These are phyloP conservation scores for Xanthoconium purpureum DNA, from an alignment of 768 basidiomycete genomes.

Conservation along the genomic window DNA sequence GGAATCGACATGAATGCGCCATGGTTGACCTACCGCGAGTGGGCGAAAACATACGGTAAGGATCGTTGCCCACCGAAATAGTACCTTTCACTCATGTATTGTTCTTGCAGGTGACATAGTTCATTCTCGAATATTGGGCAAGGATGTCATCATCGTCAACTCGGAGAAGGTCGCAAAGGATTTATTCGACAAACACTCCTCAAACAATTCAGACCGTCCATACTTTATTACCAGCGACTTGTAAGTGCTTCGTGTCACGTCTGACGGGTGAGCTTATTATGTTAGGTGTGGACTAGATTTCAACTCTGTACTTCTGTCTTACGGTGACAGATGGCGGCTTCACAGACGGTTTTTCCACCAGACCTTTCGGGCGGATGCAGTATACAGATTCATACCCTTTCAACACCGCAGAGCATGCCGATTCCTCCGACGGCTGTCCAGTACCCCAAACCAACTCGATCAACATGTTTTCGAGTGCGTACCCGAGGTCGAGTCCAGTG, in stretches of 20 bases:
- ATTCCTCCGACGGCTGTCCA: slow-evolving; percentile 30
- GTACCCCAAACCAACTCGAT: slow-evolving; percentile 24
- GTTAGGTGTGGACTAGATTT: slow-evolving; percentile 11
- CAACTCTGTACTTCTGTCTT: slow-evolving; percentile 4
- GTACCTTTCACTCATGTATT: slow-evolving; percentile 25
- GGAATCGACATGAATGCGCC: neutral
- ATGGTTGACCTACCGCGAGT: neutral
- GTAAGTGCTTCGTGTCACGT: neutral
- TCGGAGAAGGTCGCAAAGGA: slow-evolving; percentile 8
- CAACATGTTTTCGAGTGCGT: slow-evolving; percentile 15
- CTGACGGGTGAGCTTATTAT: neutral
- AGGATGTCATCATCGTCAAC: slow-evolving; percentile 38
- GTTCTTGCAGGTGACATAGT: slow-evolving; percentile 30
- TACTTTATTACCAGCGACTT: slow-evolving; percentile 13
- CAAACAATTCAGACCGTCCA: slow-evolving; percentile 50
- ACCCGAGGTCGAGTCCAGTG: slow-evolving; percentile 16
- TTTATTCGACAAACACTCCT: slow-evolving; percentile 37
- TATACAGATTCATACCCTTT: slow-evolving; percentile 23
- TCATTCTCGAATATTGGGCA: slow-evolving; percentile 39
- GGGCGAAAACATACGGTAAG: neutral
- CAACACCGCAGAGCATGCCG: slow-evolving; percentile 26
- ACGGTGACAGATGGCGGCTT: neutral
- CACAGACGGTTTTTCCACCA: slow-evolving; percentile 24
- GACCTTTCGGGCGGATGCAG: slow-evolving; percentile 14
- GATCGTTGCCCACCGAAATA: too few relatives aligned